Evolutionary conservation across 805 yeast species (phyloP), one percentile per base, ranked within the genome.

Genomic region (Kodamaea restingae): DNA sequence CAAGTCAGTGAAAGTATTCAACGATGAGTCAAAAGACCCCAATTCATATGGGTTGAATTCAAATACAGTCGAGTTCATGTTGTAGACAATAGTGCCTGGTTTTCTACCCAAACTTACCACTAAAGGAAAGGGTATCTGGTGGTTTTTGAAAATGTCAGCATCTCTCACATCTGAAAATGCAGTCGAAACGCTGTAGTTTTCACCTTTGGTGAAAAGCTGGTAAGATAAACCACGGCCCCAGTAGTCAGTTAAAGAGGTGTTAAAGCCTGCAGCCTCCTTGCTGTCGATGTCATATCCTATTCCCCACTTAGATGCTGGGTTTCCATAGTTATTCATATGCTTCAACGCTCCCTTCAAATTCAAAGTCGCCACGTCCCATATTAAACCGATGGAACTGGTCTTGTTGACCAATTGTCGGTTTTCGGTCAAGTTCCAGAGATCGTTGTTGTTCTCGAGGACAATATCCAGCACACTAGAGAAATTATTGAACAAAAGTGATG

Each of bases 141-240:
- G 64, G 39, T 61, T 57, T 22, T 48, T 40, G 42, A 67, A 67
- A 3, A 50, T 40, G 2, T 40, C 31, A 29, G 49, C 35, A 35
- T 55, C 49, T 32, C 65, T 48, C 24, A 67, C 52, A 40, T 63
- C 68, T 3, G 67, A 58, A 60, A 64, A 65, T 7, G 63, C 47
- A 9, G 58, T 48, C 8, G 58, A 46, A 6, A 54, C 51, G 20
- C 49, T 51, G 39, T 52, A 55, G 36, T 58, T 54, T 7, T 42
- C 28, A 1, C 56, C 59, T 30, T 46, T 39, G 7, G 60, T 50
- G 33, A 59, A 78, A 45, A 87, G 76, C 60, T 84, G 88, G 48
- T 81, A 75, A 2, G 93, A 75, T 37, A 88, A 64, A 2, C 80
- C 80, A 47, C 90, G 70, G 4, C 88, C 88, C 95, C 93, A 86